These are phyloP conservation scores for Diaporthe velutina DNA, from an alignment of 2,329 filamentous ascomycete genomes.

Conservation along the genomic window DNA sequence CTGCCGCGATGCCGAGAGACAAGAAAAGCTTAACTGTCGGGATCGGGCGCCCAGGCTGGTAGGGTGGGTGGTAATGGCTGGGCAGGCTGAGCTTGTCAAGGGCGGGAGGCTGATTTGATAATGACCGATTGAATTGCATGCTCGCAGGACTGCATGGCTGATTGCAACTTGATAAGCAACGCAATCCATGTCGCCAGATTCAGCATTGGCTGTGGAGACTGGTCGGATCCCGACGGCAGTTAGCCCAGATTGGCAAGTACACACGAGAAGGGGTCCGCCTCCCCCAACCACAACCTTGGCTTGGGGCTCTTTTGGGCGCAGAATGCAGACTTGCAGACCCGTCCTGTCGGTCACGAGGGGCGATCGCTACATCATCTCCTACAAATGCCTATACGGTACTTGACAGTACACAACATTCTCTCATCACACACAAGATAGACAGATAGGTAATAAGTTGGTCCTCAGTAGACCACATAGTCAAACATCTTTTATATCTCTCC, in stretches of 20 bases:
- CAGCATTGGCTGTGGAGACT: neutral
- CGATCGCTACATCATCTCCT: slow-evolving; percentile 38
- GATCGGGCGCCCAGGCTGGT: neutral
- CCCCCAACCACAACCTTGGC: slow-evolving; percentile 11
- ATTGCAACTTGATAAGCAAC: slow-evolving; percentile 13
- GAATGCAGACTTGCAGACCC: neutral
- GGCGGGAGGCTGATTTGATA: slow-evolving; percentile 5
- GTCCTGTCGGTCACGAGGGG: slow-evolving; percentile 11
- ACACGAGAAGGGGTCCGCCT: slow-evolving; percentile 34
- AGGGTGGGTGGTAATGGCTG: neutral
- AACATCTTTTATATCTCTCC: slow-evolving; percentile 9
- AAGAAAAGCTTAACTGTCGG: slow-evolving; percentile 26
- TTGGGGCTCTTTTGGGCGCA: slow-evolving; percentile 1
- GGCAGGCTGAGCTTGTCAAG: neutral
- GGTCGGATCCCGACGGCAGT: slow-evolving; percentile 3
- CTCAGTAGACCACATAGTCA: neutral
- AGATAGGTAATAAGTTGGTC: neutral
- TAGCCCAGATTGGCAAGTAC: slow-evolving; percentile 38
- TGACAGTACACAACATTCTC: neutral
- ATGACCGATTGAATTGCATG: slow-evolving; percentile 28
- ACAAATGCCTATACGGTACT: slow-evolving; percentile 7
- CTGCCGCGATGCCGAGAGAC: neutral
- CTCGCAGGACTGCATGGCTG: slow-evolving; percentile 3
- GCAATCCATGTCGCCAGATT: slow-evolving; percentile 5
- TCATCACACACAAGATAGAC: neutral